phyloP scores from a whole-genome alignment of 2,329 filamentous ascomycete genomes.

The Thermoascus crustaceus region DNA sequence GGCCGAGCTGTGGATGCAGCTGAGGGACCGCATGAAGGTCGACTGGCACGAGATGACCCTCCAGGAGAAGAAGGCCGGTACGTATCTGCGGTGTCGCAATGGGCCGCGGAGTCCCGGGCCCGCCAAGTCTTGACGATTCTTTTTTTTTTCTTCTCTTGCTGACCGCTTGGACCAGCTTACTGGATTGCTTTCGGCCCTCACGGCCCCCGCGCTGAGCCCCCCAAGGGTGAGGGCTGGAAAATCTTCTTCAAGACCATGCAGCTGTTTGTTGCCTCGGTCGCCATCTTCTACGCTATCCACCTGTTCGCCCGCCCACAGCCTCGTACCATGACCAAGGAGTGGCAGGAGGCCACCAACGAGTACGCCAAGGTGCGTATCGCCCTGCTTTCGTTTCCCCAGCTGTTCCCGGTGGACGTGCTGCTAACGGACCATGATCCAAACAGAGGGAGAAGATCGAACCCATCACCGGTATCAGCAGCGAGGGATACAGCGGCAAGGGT shows the following conservation, averaged over 20 bases:
- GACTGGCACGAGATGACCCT: conserved; percentile 93
- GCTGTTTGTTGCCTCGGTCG: conserved; percentile 59
- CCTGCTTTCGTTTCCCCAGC: background rate
- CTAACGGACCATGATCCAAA: conserved; percentile 14
- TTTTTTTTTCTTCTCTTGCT: conserved; percentile 12
- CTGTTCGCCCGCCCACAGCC: conserved; percentile 64
- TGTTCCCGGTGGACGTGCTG: conserved; percentile 11
- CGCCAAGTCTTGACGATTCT: background rate
- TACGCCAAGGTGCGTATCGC: conserved; percentile 67
- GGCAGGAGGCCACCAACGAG: conserved; percentile 92
- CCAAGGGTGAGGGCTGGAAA: conserved; percentile 76
- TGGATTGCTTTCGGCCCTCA: conserved; percentile 98
- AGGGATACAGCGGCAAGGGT: conserved; percentile 70
- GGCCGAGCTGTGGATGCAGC: conserved; percentile 96
- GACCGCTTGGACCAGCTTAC: conserved; percentile 61
- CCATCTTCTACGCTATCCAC: conserved; percentile 65
- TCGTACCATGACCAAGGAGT: conserved; percentile 91
- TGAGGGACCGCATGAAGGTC: conserved; percentile 97
- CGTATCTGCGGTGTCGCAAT: conserved; percentile 36
- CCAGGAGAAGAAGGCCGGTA: conserved; percentile 99
- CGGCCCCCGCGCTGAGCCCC: conserved; percentile 74
- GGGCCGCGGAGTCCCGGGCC: background rate
- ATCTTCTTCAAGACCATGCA: conserved; percentile 64
- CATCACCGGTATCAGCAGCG: conserved; percentile 72
- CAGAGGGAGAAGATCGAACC: conserved; percentile 80